These are phyloP conservation scores for Talaromyces wortmannii DNA, from an alignment of 495 filamentous ascomycete species.

Conservation along the genomic window DNA sequence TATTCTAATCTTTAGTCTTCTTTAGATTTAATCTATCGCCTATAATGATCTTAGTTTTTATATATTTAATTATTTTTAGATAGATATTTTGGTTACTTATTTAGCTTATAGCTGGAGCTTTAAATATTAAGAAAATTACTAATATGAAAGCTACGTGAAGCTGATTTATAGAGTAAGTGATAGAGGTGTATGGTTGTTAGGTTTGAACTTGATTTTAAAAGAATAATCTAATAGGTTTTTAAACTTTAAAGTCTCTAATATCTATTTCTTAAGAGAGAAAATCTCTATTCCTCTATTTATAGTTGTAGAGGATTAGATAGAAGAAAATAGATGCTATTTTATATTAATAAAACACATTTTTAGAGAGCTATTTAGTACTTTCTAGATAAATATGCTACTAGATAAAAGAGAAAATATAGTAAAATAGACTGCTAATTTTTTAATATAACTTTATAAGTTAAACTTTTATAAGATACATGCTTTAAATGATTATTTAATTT, in stretches of 20 bases:
- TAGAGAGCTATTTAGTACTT: constrained; percentile 11
- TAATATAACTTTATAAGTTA: constrained; percentile 17
- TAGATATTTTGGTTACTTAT: constrained; percentile 1
- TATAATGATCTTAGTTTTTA: not conserved
- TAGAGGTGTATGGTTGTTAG: constrained; percentile 23
- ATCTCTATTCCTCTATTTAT: constrained; percentile 15
- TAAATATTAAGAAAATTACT: constrained; percentile 13
- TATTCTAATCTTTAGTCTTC: not conserved
- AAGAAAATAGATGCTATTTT: constrained; percentile 9
- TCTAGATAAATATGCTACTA: constrained; percentile 10
- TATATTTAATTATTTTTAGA: too few relatives aligned
- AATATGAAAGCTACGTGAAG: constrained; percentile 22
- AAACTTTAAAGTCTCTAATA: constrained; percentile 11
- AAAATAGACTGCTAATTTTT: constrained; percentile 19
- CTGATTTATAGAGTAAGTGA: constrained; percentile 22
- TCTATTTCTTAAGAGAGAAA: constrained; percentile 11
- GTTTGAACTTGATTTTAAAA: constrained; percentile 20
- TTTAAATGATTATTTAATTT: constrained; percentile 10
- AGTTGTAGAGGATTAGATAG: constrained; percentile 13
- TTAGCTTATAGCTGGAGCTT: constrained; percentile 17
- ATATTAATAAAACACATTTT: constrained; percentile 13
- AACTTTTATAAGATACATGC: constrained; percentile 18
- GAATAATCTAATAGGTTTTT: constrained; percentile 8
- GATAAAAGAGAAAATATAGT: constrained; percentile 16
- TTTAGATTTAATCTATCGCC: not conserved